Percentiles rank a stretch among this genome's conserved stretches.
Conservation (phyloP, 139 green algal species). For the Dunaliella sp. region DNA sequence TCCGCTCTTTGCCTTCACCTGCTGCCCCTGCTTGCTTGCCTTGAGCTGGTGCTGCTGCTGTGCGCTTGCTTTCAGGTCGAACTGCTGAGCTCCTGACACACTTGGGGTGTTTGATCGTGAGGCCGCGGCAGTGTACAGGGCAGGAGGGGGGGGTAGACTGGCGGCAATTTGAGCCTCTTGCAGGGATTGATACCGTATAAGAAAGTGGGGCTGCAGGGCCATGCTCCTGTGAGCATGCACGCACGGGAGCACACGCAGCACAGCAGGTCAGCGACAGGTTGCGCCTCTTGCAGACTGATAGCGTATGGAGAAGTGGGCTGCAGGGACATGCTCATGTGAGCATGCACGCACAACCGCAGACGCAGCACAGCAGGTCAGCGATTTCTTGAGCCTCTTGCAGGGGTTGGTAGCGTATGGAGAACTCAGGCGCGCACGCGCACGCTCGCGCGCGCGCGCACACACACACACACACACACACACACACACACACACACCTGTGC, state of each 20-base stretch:
- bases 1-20: too few relatives aligned
- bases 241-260: not conserved
- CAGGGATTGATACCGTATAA: not conserved
- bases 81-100: too few relatives aligned
- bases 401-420: not conserved
- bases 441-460: not conserved
- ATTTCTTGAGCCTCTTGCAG: not conserved
- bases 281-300: not conserved
- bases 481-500: not conserved
- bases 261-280: not conserved
- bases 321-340: not conserved
- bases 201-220: not conserved
- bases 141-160: not conserved
- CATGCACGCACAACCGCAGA: not conserved
- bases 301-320: not conserved
- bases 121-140: too few relatives aligned
- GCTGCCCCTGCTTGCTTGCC: too few relatives aligned
- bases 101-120: too few relatives aligned
- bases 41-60: too few relatives aligned
- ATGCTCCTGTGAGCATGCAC: not conserved
- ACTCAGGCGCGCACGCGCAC: not conserved
- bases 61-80: too few relatives aligned
- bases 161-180: not conserved
- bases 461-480: not conserved
- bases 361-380: not conserved